Conservation (phyloP, 306 rosid species). For the Styphnolobium japonicum region DNA sequence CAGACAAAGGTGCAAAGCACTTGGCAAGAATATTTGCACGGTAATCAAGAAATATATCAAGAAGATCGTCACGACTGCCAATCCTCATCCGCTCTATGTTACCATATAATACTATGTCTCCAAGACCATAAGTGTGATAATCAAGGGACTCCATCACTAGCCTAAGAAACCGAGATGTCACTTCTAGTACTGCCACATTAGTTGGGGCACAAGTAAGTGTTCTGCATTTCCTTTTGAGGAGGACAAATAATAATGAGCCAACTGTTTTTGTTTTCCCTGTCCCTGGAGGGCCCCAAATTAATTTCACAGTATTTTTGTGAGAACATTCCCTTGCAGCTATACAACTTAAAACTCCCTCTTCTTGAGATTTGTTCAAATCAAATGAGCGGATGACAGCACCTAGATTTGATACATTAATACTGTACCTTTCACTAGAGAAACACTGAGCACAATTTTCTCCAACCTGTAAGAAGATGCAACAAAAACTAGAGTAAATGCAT, state of each 20-base stretch:
- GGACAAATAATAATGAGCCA: constrained; percentile 33
- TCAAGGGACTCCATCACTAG: constrained; percentile 32
- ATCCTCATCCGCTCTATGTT: constrained; percentile 33
- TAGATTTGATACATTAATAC: constrained; percentile 28
- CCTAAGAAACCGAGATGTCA: constrained; percentile 35
- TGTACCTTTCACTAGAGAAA: constrained; percentile 29
- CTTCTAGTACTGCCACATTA: constrained; percentile 39
- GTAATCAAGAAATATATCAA: constrained; percentile 41
- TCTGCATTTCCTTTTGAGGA: constrained; percentile 36
- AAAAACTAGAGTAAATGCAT: constrained; percentile 2
- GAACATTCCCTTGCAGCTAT: constrained; percentile 40
- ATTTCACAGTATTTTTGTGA: constrained; percentile 32
- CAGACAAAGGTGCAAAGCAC: constrained; percentile 45
- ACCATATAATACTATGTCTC: constrained; percentile 41
- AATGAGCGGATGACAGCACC: constrained; percentile 38
- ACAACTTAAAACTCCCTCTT: constrained; percentile 40
- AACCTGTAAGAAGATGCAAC: constrained; percentile 27
- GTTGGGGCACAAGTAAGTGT: constrained; percentile 52
- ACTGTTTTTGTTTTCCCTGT: constrained; percentile 49
- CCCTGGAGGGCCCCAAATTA: constrained; percentile 51
- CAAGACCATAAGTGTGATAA: constrained; percentile 40
- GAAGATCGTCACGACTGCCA: constrained; percentile 31
- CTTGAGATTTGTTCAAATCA: constrained; percentile 40
- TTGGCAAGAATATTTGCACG: constrained; percentile 30
- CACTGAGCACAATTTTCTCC: constrained; percentile 37